Base-by-base conservation (phyloP, 768 basidiomycete genomes). In the Agaricus subrufescens region DNA sequence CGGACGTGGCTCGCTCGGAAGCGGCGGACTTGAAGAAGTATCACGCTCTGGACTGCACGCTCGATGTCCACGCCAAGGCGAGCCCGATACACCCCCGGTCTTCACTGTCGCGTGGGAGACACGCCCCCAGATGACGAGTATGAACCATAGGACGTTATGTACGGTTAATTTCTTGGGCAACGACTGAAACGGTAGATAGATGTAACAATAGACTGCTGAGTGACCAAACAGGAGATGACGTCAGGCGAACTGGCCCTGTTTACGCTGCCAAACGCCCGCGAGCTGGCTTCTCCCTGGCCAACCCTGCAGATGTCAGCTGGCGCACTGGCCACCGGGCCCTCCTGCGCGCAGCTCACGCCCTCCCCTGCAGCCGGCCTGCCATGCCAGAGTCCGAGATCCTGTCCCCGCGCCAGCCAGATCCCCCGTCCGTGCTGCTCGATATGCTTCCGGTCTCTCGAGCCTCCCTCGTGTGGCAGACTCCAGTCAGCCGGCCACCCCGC, bases 1-100 rank as follows among this genome's bases (percentile, higher is more conserved):
- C 85, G 14, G 87, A 87, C 25, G 83, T 91, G 14, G 88, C 86
- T 7, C 77, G 80, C 39, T 82, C 86, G 4, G 90, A 92, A 68
- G 89, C 89, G 29, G 74, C 79, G 47, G 91, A 94, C 68, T 71
- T 92, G 62, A 80, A 84, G 65, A 83, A 81, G 62, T 89, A 87
- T 65, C 89, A 92, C 63, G 76, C 83, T 54, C 70, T 93, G 57
- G 75, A 75, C 37, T 86, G 85, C 48, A 86, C 88, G 31, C 73
- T 92, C 23, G 88, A 90, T 68, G 84, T 86, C 31, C 77, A 78
- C 44, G 73, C 77, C 26, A 80, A 80, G 58, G 84, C 83, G 57
- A 81, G 81, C 50, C 71, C 79, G 11, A 60, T 73, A 52, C 67
- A 64, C 11, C 66, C 66, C 61, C 66, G 68, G 54, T 69, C 71